Base-by-base conservation (phyloP, 352 stramenopile genomes). In the Pythium vanterpoolii region DNA sequence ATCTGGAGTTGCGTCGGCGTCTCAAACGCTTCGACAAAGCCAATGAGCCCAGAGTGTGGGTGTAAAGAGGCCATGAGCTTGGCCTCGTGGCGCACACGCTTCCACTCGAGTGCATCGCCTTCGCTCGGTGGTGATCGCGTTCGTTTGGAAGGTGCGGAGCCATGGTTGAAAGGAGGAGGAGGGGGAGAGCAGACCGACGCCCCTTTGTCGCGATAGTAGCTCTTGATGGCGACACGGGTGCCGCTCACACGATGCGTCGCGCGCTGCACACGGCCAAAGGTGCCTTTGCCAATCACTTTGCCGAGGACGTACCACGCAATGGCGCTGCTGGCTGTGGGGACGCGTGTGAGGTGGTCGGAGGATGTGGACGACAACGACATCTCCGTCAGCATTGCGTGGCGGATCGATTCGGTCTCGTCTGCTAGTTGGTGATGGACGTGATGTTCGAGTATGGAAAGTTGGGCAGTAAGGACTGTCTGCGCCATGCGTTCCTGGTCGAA, bases 11-110 rank as follows among this genome's bases (percentile, higher is more conserved):
- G 61, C 28, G 76, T 86, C 18, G 76, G 45, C 13, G 75, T 77
- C 58, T 90, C 73, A 39, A 90, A 87, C 14, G 60, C 68, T 51
- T 90, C 78, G 18, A 89, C 49, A 43, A 87, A 84, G 9, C 62
- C 66, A 24, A 86, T 62, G 18, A 87, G 52, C 16, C 71, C 83
- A 10, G 73, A 58, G 18, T 89, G 80, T 18, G 60, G 34, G 0
- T 24, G 49, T 1, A 87, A 46, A 19, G 46, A 62, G 14, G 69
- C 71, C 51, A 90, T 71, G 14, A 90, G 48, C 16, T 66, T 71
- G 18, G 72, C 75, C 43, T 89, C 80, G 26, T 82, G 69, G 0
- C 71, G 74, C n/a, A 89, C 76, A 16, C 76, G 76, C 27, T 68
- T 78, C 80, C 80, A 90, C 34, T 89, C 76, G 5, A 82, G 62